Evolutionary conservation across 192 early-diverging fungal genomes (phyloP), one percentile per base, ranked within the genome.

Genomic region (Umbelopsis isabellina): DNA sequence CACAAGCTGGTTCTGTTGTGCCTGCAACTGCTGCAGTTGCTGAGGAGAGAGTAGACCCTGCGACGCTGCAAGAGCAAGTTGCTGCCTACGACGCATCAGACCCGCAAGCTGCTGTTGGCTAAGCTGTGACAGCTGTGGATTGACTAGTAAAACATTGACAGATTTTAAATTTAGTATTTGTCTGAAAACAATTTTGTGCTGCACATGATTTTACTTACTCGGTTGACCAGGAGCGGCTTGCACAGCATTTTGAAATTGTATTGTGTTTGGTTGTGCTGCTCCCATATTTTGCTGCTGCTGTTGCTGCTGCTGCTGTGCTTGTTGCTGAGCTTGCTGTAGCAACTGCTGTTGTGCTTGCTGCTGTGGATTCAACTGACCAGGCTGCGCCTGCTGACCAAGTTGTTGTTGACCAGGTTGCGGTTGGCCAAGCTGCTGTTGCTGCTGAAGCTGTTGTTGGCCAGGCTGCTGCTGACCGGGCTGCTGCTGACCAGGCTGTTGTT

Each of bases 311-410:
- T 55, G 68, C 13, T 67, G 65, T 6, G 50, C 65, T 4, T 53
- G 35, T 22, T 53, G 51, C 18, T 30, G 45, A 0, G 49, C 49
- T 48, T 67, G 49, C 25, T 44, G 67, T 46, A 44, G 67, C 13
- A 27, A 22, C 11, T 73, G 72, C 41, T 65, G 30, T 49, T 68
- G 67, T n/a, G 48, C 47, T 33, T 68, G 66, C 46, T 67, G 67
- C 47, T 68, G 23, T 41, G 3, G 27, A 13, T 49, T 23, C 1
- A 30, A 46, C 18, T 49, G 66, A 45, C 25, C 23, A 7, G 22
- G 66, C 33, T 49, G 66, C 1, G 7, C 16, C 30, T 11, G 11
- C 35, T 41, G 37, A 10, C 37, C 37, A 41, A 41, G 37, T 41
- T 41, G 37, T 10, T 41, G 37, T 53, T 53, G 51, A 25, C 16